A percentile compares a stretch with the other conserved stretches of the same genome.
phyloP scores from a whole-genome alignment of 768 basidiomycete species.

The Phanerochaete carnosa region DNA sequence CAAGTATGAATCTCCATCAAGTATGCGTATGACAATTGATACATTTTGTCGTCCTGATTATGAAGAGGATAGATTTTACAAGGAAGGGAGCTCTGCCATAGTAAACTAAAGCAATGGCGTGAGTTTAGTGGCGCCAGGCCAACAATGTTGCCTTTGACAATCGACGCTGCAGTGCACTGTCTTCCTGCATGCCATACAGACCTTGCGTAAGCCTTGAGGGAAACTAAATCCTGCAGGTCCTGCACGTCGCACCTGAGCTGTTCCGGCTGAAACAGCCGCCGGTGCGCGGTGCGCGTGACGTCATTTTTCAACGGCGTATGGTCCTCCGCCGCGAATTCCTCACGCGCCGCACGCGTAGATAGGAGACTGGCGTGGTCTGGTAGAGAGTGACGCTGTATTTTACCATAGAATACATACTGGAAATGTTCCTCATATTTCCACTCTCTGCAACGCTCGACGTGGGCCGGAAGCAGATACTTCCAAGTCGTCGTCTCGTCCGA shows the following conservation, averaged over 20 bases:
- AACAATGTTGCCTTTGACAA: conserved; percentile 8
- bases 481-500: conserved; percentile 38
- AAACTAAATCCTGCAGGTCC: neutral
- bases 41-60: too few species aligned
- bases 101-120: too few species aligned
- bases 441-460: conserved; percentile 45
- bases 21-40: too few species aligned
- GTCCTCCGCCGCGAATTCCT: conserved; percentile 25
- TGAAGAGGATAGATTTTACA: too few species aligned
- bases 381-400: conserved; percentile 36
- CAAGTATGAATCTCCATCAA: too few species aligned
- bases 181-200: conserved; percentile 2
- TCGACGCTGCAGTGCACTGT: conserved; percentile 2
- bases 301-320: conserved; percentile 42
- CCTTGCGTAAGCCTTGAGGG: neutral
- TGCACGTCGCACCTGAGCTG: neutral
- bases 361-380: conserved; percentile 33
- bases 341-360: conserved; percentile 55
- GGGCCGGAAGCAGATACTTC: conserved; percentile 46
- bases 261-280: conserved; percentile 40
- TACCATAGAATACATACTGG: conserved; percentile 34
- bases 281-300: conserved; percentile 47
- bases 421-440: conserved; percentile 49
- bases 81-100: too few species aligned
- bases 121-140: too few species aligned